phyloP scores from a whole-genome alignment of 495 filamentous ascomycete genomes.

The Tricharina praecox region DNA sequence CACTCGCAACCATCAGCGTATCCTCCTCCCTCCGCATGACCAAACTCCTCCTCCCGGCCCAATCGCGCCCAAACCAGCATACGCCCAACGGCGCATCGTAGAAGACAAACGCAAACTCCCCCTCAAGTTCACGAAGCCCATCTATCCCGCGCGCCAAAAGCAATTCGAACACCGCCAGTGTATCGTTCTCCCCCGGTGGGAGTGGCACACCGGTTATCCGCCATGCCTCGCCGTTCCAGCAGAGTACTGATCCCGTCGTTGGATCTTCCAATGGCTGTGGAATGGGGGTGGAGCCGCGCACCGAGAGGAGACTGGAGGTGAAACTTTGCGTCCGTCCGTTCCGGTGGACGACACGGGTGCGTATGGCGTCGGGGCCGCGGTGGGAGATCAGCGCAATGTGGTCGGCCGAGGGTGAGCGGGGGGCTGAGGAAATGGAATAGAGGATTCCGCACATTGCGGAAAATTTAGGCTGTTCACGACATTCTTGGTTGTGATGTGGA shows the following conservation, averaged over 20 bases:
- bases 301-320: constrained; percentile 67
- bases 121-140: constrained; percentile 48
- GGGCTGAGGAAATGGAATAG: constrained; percentile 12
- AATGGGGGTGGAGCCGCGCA: constrained; percentile 57
- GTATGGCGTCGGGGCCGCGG: constrained; percentile 18
- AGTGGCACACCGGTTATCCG: constrained; percentile 36
- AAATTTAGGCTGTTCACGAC: not conserved
- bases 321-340: constrained; percentile 36
- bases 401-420: not conserved
- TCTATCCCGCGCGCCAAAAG: constrained; percentile 38
- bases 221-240: constrained; percentile 99
- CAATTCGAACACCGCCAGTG: constrained; percentile 47
- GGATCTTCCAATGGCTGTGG: constrained; percentile 54
- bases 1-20: constrained; percentile 52
- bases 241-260: constrained; percentile 51
- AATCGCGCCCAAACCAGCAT: constrained; percentile 70
- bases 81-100: constrained; percentile 44
- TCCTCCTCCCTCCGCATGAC: constrained; percentile 34
- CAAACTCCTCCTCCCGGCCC: constrained; percentile 70
- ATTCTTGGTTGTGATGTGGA: too few relatives aligned
- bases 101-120: constrained; percentile 85
- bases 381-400: constrained; percentile 14
- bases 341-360: constrained; percentile 8
- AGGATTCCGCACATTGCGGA: constrained; percentile 25
- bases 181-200: constrained; percentile 54